Conservation (phyloP, 2,329 filamentous ascomycete species). For the Pestalotiopsis sp. region DNA sequence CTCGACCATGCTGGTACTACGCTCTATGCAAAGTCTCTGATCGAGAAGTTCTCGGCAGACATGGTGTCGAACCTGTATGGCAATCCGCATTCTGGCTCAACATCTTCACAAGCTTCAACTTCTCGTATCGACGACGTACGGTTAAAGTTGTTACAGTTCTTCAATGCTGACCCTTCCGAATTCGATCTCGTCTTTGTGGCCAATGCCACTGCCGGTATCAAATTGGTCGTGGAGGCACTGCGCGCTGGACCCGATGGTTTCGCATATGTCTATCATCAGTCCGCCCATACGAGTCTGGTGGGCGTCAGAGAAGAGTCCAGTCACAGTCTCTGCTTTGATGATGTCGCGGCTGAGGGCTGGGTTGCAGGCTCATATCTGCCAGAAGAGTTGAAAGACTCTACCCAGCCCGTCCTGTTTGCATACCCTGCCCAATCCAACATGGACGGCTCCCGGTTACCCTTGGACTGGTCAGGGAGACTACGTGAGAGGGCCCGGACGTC, state of each 20-base stretch:
- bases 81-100: conserved; percentile 88
- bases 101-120: conserved; percentile 77
- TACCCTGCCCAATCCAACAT: conserved; percentile 94
- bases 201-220: conserved; percentile 65
- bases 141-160: conserved; percentile 71
- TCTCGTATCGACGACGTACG: conserved; percentile 76
- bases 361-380: conserved; percentile 44
- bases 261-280: conserved; percentile 79
- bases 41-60: conserved; percentile 78
- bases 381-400: conserved; percentile 22
- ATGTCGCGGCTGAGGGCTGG: conserved; percentile 68
- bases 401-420: conserved; percentile 61
- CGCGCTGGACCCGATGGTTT: conserved; percentile 72
- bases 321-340: conserved; percentile 66
- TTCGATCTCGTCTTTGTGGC: conserved; percentile 77
- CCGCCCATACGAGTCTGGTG: conserved; percentile 85
- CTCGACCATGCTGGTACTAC: conserved; percentile 97
- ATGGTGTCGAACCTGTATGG: conserved; percentile 81
- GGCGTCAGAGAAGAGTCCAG: conserved; percentile 75
- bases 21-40: conserved; percentile 75
- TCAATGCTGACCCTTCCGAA: conserved; percentile 77
- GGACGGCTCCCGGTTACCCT: conserved; percentile 76
- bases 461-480: conserved; percentile 64
- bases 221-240: conserved; percentile 72
- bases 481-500: conserved; percentile 32